These are phyloP conservation scores for Tolypocladium ovalisporum DNA, from an alignment of 2,329 filamentous ascomycete species.

Conservation along the genomic window DNA sequence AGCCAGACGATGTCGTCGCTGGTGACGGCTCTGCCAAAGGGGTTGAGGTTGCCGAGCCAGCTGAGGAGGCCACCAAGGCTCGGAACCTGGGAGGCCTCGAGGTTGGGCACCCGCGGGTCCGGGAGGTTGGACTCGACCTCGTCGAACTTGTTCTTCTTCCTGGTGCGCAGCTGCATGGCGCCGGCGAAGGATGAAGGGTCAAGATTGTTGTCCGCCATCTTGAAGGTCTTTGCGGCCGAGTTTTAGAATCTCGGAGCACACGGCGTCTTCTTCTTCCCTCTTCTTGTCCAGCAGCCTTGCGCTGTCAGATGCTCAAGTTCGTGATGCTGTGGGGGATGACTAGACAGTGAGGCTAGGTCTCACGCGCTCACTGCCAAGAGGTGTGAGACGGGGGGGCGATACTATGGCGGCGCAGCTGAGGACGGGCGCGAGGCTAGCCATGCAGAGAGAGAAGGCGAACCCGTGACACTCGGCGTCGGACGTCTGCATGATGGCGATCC, in stretches of 20 bases:
- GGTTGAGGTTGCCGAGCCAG: conserved; percentile 41
- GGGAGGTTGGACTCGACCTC: conserved; percentile 38
- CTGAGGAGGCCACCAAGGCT: conserved; percentile 30
- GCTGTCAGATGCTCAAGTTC: background rate
- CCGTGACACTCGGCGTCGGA: background rate
- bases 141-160: conserved; percentile 36
- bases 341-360: background rate
- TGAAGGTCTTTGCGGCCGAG: background rate
- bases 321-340: background rate
- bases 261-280: conserved; percentile 8
- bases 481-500: background rate
- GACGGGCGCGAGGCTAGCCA: background rate
- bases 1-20: conserved; percentile 72
- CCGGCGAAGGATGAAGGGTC: conserved; percentile 17
- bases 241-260: background rate
- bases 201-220: conserved; percentile 5
- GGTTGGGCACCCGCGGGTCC: background rate
- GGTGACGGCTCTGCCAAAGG: conserved; percentile 48
- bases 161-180: conserved; percentile 39
- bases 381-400: background rate
- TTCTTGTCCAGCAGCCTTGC: conserved; percentile 6
- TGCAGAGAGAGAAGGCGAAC: background rate
- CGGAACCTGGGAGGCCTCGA: conserved; percentile 5
- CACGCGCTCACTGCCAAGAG: background rate
- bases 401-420: background rate